phyloP scores from a whole-genome alignment of 805 yeast genomes.

The Candida berthetii region DNA sequence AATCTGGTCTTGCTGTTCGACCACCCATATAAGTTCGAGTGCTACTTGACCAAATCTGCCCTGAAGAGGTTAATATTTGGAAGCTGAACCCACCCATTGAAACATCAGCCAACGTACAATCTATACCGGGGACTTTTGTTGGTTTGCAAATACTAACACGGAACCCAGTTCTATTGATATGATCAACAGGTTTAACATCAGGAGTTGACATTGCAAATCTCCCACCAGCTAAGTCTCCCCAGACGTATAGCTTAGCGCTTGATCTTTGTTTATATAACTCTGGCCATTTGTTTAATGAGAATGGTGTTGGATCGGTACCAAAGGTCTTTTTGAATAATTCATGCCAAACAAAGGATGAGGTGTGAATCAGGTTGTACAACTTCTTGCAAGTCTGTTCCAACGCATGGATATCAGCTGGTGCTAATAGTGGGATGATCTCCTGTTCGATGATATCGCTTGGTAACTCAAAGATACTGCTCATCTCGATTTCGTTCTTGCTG shows the following conservation, averaged over 20 bases:
- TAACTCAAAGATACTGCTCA: background rate
- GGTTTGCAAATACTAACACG: slow-evolving; percentile 31
- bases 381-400: slow-evolving; percentile 32
- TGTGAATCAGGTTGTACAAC: slow-evolving; percentile 28
- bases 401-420: slow-evolving; percentile 29
- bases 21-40: slow-evolving; percentile 33
- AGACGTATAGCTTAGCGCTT: slow-evolving; percentile 36
- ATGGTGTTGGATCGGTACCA: slow-evolving; percentile 36
- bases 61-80: slow-evolving; percentile 48
- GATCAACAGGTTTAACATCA: slow-evolving; percentile 19
- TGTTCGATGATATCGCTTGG: slow-evolving; percentile 29
- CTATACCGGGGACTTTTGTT: slow-evolving; percentile 28
- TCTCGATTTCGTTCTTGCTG: background rate
- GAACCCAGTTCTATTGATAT: slow-evolving; percentile 15
- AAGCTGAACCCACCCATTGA: slow-evolving; percentile 63
- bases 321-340: slow-evolving; percentile 38
- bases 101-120: slow-evolving; percentile 36
- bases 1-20: slow-evolving; percentile 31
- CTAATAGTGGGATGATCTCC: slow-evolving; percentile 22
- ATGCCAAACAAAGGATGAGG: slow-evolving; percentile 37
- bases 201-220: slow-evolving; percentile 38
- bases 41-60: slow-evolving; percentile 53
- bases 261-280: slow-evolving; percentile 35
- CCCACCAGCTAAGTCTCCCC: slow-evolving; percentile 42
- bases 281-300: slow-evolving; percentile 41